Conservation (phyloP, 257 asterid genomes). For the Solanum tacnaense region DNA sequence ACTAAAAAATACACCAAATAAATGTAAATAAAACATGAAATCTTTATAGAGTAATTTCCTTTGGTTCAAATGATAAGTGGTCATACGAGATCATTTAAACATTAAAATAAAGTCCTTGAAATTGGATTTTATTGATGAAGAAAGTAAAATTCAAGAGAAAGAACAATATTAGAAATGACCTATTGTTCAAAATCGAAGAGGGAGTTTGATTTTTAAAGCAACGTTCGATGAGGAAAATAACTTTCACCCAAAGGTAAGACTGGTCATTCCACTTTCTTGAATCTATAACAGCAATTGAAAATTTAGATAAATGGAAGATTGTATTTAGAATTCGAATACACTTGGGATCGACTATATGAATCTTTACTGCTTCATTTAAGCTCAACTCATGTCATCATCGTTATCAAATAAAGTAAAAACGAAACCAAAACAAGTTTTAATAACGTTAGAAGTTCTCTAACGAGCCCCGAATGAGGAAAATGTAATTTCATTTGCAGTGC, state of each 20-base stretch:
- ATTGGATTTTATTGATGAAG: background rate
- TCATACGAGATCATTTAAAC: background rate
- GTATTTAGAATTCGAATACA: background rate
- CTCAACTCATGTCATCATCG: slow-evolving; percentile 11
- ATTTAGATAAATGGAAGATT: background rate
- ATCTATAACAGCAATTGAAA: background rate
- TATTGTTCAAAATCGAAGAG: background rate
- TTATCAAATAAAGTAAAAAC: slow-evolving; percentile 17
- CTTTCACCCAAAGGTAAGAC: background rate
- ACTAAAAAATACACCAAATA: background rate
- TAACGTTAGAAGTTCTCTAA: slow-evolving; percentile 9
- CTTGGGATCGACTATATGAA: background rate
- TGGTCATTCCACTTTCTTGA: background rate
- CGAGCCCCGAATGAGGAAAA: background rate
- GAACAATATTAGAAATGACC: background rate
- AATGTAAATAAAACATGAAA: too few species aligned
- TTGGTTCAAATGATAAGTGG: background rate
- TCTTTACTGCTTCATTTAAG: background rate
- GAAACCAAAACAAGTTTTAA: background rate
- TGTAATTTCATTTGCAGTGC: background rate
- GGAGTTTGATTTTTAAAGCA: background rate
- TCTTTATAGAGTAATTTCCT: background rate
- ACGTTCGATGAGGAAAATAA: background rate
- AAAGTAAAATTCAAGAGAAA: background rate
- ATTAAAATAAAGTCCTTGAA: too few species aligned